These are phyloP conservation scores for Alternaria sp. DNA, from an alignment of 2,329 filamentous ascomycete species.

Conservation along the genomic window DNA sequence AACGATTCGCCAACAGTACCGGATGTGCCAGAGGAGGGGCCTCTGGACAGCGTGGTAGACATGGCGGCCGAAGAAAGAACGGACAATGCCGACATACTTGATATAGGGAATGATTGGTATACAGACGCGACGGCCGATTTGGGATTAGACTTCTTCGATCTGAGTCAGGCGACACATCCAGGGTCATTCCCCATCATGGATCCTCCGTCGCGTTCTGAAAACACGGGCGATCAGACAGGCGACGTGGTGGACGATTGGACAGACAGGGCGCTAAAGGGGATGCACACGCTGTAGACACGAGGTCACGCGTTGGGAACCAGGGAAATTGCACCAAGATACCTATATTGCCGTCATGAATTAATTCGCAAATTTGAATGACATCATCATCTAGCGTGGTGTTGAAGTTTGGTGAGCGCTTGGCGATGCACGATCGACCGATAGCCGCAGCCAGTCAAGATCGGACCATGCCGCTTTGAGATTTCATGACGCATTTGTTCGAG, in stretches of 20 bases:
- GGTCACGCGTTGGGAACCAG: background rate
- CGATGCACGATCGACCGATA: slow-evolving; percentile 15
- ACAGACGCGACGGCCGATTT: slow-evolving; percentile 26
- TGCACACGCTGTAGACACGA: slow-evolving; percentile 18
- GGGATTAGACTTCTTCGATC: slow-evolving; percentile 29
- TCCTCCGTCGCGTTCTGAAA: slow-evolving; percentile 14
- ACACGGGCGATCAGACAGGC: slow-evolving; percentile 7
- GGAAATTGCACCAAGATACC: background rate
- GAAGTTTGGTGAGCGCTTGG: slow-evolving; percentile 7
- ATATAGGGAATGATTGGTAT: slow-evolving; percentile 31
- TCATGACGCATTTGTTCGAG: slow-evolving; percentile 42
- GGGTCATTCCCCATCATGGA: background rate
- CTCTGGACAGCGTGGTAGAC: slow-evolving; percentile 1
- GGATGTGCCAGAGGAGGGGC: slow-evolving; percentile 1
- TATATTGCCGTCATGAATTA: slow-evolving; percentile 16
- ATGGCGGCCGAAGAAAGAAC: slow-evolving; percentile 11
- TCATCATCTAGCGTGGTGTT: slow-evolving; percentile 10
- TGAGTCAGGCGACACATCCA: slow-evolving; percentile 9
- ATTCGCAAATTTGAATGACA: slow-evolving; percentile 15
- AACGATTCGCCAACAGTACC: slow-evolving; percentile 4
- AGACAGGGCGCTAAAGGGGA: slow-evolving; percentile 21
- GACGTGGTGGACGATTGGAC: slow-evolving; percentile 31
- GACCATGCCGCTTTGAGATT: slow-evolving; percentile 32
- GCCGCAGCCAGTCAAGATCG: slow-evolving; percentile 10
- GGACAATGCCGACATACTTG: slow-evolving; percentile 17